Conservation (phyloP, 805 yeast genomes). For the Teunomyces tritomae region DNA sequence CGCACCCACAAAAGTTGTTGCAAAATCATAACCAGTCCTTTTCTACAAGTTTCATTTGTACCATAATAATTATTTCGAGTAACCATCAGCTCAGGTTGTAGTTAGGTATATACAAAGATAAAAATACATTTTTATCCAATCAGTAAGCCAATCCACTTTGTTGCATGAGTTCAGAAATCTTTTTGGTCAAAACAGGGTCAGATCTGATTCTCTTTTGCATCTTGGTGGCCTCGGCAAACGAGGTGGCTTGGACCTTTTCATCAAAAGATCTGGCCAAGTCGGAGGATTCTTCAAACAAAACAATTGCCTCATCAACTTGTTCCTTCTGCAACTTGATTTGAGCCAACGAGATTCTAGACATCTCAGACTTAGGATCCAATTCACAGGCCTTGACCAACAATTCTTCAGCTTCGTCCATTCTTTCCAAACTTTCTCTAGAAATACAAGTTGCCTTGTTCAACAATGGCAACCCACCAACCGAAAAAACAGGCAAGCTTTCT, state of each 20-base stretch:
- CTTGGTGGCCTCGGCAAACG: slow-evolving; percentile 89
- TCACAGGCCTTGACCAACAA: slow-evolving; percentile 73
- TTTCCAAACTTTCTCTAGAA: slow-evolving; percentile 52
- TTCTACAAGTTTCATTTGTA: not conserved
- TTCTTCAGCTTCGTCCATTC: slow-evolving; percentile 53
- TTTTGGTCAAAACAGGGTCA: slow-evolving; percentile 63
- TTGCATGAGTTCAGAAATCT: slow-evolving; percentile 59
- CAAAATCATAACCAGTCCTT: not conserved
- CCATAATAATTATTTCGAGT: not conserved
- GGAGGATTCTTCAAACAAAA: slow-evolving; percentile 78
- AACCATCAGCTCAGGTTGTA: not conserved
- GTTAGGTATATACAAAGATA: slow-evolving; percentile 2
- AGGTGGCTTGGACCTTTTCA: slow-evolving; percentile 87
- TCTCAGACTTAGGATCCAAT: slow-evolving; percentile 84
- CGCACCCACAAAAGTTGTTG: not conserved
- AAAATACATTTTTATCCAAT: not conserved
- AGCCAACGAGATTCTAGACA: slow-evolving; percentile 87
- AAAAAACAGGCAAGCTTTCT: slow-evolving; percentile 60
- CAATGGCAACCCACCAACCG: slow-evolving; percentile 86
- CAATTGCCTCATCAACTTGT: slow-evolving; percentile 76
- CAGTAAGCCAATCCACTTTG: slow-evolving; percentile 14
- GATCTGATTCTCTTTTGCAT: slow-evolving; percentile 76
- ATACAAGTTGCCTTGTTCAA: slow-evolving; percentile 81
- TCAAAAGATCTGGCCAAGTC: slow-evolving; percentile 77
- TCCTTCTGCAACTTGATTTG: slow-evolving; percentile 85